A percentile compares a stretch with the other conserved stretches of the same genome.
These are phyloP conservation scores for Colletotrichum costaricense DNA, from an alignment of 2,329 filamentous ascomycete genomes.

Conservation along the genomic window DNA sequence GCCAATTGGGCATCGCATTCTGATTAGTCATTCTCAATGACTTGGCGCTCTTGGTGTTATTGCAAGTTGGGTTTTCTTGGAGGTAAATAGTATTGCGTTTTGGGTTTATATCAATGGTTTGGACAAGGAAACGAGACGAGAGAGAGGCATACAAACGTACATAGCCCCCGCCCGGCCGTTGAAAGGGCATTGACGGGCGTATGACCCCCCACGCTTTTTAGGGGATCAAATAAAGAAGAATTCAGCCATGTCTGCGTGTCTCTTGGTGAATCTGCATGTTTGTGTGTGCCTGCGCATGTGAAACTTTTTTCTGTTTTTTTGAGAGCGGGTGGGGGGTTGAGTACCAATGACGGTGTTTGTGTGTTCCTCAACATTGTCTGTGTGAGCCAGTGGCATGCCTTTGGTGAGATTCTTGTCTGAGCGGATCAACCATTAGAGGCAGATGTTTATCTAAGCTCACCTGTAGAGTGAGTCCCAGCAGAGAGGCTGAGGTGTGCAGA, in stretches of 20 bases:
- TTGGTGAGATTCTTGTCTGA: slow-evolving; percentile 3
- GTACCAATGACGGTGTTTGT: neutral
- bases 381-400: neutral
- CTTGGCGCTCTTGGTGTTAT: slow-evolving; percentile 30
- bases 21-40: neutral
- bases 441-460: too few relatives aligned
- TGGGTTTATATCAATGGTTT: slow-evolving; percentile 26
- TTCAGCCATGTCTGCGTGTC: neutral
- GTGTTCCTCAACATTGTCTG: slow-evolving; percentile 25
- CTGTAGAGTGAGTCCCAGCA: too few relatives aligned
- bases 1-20: neutral
- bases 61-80: slow-evolving; percentile 2
- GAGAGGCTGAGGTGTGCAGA: neutral
- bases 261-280: neutral
- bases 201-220: neutral
- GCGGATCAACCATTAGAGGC: neutral
- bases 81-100: slow-evolving; percentile 10
- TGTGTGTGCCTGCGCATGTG: neutral
- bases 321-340: too few relatives aligned
- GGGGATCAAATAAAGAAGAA: slow-evolving; percentile 11
- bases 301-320: neutral
- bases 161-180: slow-evolving; percentile 15
- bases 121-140: neutral
- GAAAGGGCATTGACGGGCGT: neutral
- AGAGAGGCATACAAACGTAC: slow-evolving; percentile 7